These are phyloP conservation scores for Yamadazyma atmosphaerica DNA, from an alignment of 1,139 yeast species.

Conservation along the genomic window DNA sequence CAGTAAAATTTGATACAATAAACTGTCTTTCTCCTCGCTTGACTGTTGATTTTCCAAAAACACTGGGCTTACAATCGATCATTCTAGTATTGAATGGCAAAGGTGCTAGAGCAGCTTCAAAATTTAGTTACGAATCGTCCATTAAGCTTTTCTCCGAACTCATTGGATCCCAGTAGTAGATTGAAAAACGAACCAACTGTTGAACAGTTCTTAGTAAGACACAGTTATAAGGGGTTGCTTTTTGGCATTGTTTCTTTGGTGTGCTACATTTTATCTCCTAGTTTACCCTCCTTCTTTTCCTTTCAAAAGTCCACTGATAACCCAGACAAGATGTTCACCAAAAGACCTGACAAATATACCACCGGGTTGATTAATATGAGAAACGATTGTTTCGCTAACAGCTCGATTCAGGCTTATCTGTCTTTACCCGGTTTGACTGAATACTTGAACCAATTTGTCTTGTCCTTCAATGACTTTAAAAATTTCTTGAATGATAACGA, in stretches of 20 bases:
- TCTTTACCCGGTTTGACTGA: slow-evolving; percentile 62
- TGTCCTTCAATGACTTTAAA: slow-evolving; percentile 26
- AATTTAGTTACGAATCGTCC: slow-evolving; percentile 7
- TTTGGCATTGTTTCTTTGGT: slow-evolving; percentile 4
- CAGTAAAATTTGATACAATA: too few relatives aligned
- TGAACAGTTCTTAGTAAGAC: neutral
- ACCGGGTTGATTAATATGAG: slow-evolving; percentile 81
- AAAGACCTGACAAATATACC: slow-evolving; percentile 71
- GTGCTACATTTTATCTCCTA: slow-evolving; percentile 15
- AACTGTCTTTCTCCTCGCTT: too few relatives aligned
- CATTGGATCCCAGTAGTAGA: slow-evolving; percentile 4
- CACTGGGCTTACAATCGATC: neutral
- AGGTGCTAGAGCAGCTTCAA: slow-evolving; percentile 7
- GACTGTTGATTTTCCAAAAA: neutral
- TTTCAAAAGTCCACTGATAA: neutral
- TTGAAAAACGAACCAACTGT: slow-evolving; percentile 3
- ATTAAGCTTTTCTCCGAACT: neutral
- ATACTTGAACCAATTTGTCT: slow-evolving; percentile 53
- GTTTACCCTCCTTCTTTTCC: slow-evolving; percentile 6
- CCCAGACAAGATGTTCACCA: slow-evolving; percentile 37
- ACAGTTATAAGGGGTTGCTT: neutral
- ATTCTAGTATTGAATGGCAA: neutral
- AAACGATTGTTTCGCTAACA: slow-evolving; percentile 91
- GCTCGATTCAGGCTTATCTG: slow-evolving; percentile 84
- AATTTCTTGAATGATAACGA: slow-evolving; percentile 24